These are phyloP conservation scores for Corynespora cassiicola DNA, from an alignment of 2,329 filamentous ascomycete species.

Conservation along the genomic window DNA sequence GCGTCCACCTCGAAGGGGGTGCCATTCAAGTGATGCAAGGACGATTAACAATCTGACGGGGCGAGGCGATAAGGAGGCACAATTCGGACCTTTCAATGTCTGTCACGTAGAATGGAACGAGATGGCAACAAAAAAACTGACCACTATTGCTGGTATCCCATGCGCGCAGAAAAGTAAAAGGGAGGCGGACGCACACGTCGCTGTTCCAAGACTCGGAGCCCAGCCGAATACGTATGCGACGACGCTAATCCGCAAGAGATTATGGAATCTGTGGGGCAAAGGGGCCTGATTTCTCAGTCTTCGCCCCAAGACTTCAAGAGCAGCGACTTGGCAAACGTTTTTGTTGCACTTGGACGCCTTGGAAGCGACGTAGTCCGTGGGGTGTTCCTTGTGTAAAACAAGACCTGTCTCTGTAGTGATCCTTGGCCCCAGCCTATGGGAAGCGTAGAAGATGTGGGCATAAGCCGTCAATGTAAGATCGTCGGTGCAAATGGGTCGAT, in stretches of 20 bases:
- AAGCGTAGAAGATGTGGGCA: conserved; percentile 6
- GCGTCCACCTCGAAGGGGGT: conserved; percentile 51
- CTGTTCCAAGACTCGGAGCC: too few relatives aligned
- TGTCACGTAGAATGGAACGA: too few relatives aligned
- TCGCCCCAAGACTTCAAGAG: too few relatives aligned
- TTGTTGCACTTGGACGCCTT: conserved; percentile 18
- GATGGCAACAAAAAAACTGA: too few relatives aligned
- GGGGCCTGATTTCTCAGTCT: too few relatives aligned
- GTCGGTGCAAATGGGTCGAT: conserved; percentile 11
- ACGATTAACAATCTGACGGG: conserved; percentile 26
- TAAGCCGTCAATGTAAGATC: conserved; percentile 9
- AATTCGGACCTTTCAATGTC: not conserved
- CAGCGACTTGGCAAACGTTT: conserved; percentile 12
- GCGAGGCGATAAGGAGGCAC: not conserved
- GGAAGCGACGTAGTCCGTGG: conserved; percentile 9
- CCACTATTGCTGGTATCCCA: too few relatives aligned
- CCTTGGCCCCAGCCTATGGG: conserved; percentile 7
- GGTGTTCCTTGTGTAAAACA: too few relatives aligned
- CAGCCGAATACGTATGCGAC: too few relatives aligned
- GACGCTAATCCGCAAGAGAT: too few relatives aligned
- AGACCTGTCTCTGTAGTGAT: conserved; percentile 6
- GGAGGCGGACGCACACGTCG: too few relatives aligned
- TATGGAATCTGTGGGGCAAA: too few relatives aligned
- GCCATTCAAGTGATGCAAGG: conserved; percentile 51
- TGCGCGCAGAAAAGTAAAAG: too few relatives aligned